These are phyloP conservation scores for Lentinula lateritia DNA, from an alignment of 768 basidiomycete genomes.

Conservation along the genomic window DNA sequence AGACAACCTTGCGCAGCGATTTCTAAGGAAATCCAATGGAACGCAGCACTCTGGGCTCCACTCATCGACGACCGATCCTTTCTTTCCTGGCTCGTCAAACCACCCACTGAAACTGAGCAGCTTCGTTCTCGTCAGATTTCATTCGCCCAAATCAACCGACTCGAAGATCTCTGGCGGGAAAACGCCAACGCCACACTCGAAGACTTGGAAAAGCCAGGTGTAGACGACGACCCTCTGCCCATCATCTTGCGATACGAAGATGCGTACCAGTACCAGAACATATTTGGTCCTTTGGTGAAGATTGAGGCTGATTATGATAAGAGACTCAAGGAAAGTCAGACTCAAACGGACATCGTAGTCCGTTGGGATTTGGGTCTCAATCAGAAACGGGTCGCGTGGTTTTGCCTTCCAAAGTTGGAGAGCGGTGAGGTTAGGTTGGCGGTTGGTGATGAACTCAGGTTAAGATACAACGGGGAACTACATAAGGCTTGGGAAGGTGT, in stretches of 20 bases:
- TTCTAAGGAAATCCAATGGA: slow-evolving; percentile 98
- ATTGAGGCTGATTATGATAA: slow-evolving; percentile 99
- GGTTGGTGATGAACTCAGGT: slow-evolving; percentile 89
- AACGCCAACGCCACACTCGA: slow-evolving; percentile 92
- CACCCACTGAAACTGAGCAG: slow-evolving; percentile 94
- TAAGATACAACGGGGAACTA: slow-evolving; percentile 84
- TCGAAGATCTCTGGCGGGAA: slow-evolving; percentile 98
- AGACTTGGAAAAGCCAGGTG: slow-evolving; percentile 94
- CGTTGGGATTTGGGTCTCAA: slow-evolving; percentile 98
- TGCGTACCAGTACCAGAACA: slow-evolving; percentile 99
- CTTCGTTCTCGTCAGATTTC: slow-evolving; percentile 95
- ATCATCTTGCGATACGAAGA: slow-evolving; percentile 92
- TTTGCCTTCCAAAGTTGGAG: slow-evolving; percentile 91
- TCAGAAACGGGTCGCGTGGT: slow-evolving; percentile 99
- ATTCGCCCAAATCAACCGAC: slow-evolving; percentile 92
- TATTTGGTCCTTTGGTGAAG: slow-evolving; percentile 98
- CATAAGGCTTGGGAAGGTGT: slow-evolving; percentile 94
- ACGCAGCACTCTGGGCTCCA: slow-evolving; percentile 95
- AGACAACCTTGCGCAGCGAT: slow-evolving; percentile 98
- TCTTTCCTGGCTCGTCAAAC: slow-evolving; percentile 98
- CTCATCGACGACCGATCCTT: slow-evolving; percentile 98
- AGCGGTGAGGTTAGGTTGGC: slow-evolving; percentile 96
- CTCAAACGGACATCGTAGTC: slow-evolving; percentile 93
- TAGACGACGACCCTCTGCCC: slow-evolving; percentile 96
- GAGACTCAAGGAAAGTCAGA: slow-evolving; percentile 95